Evolutionary conservation across 805 yeast genomes (phyloP), one percentile per base, ranked within the genome.

Genomic region (Komagataella phaffii): DNA sequence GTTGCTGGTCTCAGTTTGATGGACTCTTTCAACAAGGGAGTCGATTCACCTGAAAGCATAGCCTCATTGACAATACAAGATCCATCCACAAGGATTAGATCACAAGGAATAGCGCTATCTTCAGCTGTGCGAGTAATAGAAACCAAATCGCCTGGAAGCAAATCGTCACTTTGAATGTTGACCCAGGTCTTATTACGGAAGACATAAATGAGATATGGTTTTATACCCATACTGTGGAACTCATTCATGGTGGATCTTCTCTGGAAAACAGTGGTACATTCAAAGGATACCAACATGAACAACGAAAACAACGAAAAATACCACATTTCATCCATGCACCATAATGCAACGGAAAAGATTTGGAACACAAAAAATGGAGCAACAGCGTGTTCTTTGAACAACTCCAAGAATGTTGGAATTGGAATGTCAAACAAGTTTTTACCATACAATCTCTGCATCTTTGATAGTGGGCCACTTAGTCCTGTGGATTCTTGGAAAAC

Each of bases 331-430:
- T 93, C 98, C 79, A 93, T 79, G 62, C 88, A 77, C 97, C 98
- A 93, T 55, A 93, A 73, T 3, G 91, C 95, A 53, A 91, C 95
- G 64, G 97, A 90, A 66, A 93, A 93, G 53, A 93, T 75, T 72
- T 93, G 99, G 73, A 93, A 93, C 23, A 93, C 96, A 60, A 93
- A 93, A 66, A 93, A 88, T 10, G 99, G 99, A 12, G 99, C 98
- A 45, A 93, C 90, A 8, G 98, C 98, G 65, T 93, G 99, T 68
- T 93, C 98, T 63, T 88, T 84, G 73, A 93, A 93, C 60, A 93
- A 74, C 66, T 91, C 98, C 52, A 77, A 56, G 60, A 93, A 91
- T 0, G 96, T 79, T 50, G 99, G 99, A 52, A 93, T 77, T 30
- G 99, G 99, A 57, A 93, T 91, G 63, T 93, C 99, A 63, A 93